A percentile compares a stretch with the other conserved stretches of the same genome.
These are phyloP conservation scores for Alternaria ventricosa DNA, from an alignment of 2,329 filamentous ascomycete species.

Conservation along the genomic window DNA sequence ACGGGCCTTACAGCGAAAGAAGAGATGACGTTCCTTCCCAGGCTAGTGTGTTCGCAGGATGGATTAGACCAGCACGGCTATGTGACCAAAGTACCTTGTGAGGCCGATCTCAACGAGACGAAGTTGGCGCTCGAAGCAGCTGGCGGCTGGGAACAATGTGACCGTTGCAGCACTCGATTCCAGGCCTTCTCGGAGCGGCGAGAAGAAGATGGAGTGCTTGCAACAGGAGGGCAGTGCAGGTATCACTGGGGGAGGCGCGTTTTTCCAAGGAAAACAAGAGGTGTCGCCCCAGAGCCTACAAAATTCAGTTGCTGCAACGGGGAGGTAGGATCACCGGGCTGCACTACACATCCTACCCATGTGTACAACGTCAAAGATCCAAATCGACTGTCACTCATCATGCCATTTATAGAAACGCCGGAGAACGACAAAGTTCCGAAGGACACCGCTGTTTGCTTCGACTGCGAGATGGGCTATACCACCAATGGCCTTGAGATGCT, in stretches of 20 bases:
- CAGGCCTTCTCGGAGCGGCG: constrained; percentile 89
- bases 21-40: constrained; percentile 58
- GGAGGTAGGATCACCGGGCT: constrained; percentile 77
- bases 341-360: constrained; percentile 73
- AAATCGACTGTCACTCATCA: constrained; percentile 75
- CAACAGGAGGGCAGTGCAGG: constrained; percentile 77
- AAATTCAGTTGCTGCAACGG: constrained; percentile 82
- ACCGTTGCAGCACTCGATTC: constrained; percentile 84
- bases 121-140: constrained; percentile 69
- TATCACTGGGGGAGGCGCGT: constrained; percentile 80
- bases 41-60: constrained; percentile 68
- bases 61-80: constrained; percentile 76
- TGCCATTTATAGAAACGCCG: constrained; percentile 83
- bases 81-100: constrained; percentile 70
- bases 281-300: constrained; percentile 61
- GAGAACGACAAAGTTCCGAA: constrained; percentile 58
- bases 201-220: constrained; percentile 75
- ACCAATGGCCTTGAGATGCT: constrained; percentile 87
- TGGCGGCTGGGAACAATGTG: constrained; percentile 84
- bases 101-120: constrained; percentile 70
- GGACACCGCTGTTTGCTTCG: constrained; percentile 76
- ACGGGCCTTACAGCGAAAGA: constrained; percentile 73
- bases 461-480: constrained; percentile 98
- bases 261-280: constrained; percentile 57
- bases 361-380: constrained; percentile 85